Evolutionary conservation across 2,329 filamentous ascomycete species (phyloP).

Genomic region (Fusarium cicatricum): DNA sequence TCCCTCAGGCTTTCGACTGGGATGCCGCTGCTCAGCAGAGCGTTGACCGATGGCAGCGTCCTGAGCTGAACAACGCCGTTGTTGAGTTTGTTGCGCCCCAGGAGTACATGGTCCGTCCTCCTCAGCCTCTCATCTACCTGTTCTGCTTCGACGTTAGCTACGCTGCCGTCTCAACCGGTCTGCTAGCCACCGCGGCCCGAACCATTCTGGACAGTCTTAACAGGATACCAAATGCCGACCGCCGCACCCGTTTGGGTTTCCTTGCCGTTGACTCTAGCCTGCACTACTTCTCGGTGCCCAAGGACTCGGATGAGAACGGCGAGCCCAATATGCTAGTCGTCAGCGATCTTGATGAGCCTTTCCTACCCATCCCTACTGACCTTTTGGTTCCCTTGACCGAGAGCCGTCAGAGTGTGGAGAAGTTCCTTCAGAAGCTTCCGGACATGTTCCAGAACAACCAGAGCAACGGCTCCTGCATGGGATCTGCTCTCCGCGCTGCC

Average conservation of each 20-base stretch:
- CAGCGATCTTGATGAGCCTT: conserved; percentile 94
- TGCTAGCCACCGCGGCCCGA: conserved; percentile 89
- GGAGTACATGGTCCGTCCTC: conserved; percentile 98
- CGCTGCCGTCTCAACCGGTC: conserved; percentile 85
- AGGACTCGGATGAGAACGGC: conserved; percentile 83
- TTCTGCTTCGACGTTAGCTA: conserved; percentile 97
- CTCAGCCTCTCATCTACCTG: conserved; percentile 92
- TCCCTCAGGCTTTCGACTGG: conserved; percentile 99
- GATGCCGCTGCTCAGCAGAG: conserved; percentile 90
- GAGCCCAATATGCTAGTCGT: conserved; percentile 94
- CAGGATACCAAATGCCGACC: conserved; percentile 97
- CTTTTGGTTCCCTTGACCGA: conserved; percentile 89
- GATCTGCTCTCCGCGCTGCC: conserved; percentile 87
- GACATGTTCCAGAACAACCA: conserved; percentile 97
- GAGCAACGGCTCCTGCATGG: conserved; percentile 91
- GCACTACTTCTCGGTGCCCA: conserved; percentile 95
- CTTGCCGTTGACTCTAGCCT: conserved; percentile 94
- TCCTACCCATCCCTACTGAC: conserved; percentile 92
- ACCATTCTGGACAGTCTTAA: conserved; percentile 96
- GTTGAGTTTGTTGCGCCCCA: conserved; percentile 98
- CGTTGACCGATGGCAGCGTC: conserved; percentile 89
- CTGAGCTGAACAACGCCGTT: conserved; percentile 94
- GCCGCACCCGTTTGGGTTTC: conserved; percentile 91
- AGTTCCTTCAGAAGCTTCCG: conserved; percentile 88
- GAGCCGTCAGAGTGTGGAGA: conserved; percentile 89